These are phyloP conservation scores for Zanthoxylum bungeanum DNA, from an alignment of 345 rosid species.

Conservation along the genomic window DNA sequence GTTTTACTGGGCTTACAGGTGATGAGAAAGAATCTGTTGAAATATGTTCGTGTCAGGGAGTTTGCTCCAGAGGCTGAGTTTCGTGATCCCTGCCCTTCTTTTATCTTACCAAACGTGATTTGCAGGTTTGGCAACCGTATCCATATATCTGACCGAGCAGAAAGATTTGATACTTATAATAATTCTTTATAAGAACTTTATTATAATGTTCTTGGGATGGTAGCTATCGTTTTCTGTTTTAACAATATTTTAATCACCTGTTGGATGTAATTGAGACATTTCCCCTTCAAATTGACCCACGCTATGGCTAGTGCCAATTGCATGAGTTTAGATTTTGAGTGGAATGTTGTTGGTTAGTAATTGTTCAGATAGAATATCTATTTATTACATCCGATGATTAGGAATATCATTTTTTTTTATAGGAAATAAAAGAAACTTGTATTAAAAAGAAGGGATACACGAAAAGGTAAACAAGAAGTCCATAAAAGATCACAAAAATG, in stretches of 20 bases:
- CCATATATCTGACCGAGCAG: neutral
- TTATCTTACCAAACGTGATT: slow-evolving; percentile 71
- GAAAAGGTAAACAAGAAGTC: neutral
- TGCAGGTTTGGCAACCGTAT: slow-evolving; percentile 53
- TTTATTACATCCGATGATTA: neutral
- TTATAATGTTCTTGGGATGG: too few species aligned
- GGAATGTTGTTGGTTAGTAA: neutral
- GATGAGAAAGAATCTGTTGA: slow-evolving; percentile 78
- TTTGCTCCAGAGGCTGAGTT: slow-evolving; percentile 85
- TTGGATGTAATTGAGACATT: too few species aligned
- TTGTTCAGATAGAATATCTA: neutral
- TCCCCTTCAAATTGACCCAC: neutral
- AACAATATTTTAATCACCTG: too few species aligned
- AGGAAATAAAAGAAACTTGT: too few species aligned
- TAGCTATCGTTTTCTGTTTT: too few species aligned
- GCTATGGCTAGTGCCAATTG: neutral
- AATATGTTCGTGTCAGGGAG: slow-evolving; percentile 68
- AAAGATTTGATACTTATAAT: neutral
- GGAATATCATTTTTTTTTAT: neutral
- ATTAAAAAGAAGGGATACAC: neutral
- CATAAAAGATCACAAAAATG: neutral
- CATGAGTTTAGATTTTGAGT: neutral
- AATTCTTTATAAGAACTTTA: neutral
- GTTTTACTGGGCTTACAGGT: slow-evolving; percentile 36
- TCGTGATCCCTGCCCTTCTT: slow-evolving; percentile 61